phyloP scores from a whole-genome alignment of 139 green algal genomes.

The Chlorella sorokiniana region DNA sequence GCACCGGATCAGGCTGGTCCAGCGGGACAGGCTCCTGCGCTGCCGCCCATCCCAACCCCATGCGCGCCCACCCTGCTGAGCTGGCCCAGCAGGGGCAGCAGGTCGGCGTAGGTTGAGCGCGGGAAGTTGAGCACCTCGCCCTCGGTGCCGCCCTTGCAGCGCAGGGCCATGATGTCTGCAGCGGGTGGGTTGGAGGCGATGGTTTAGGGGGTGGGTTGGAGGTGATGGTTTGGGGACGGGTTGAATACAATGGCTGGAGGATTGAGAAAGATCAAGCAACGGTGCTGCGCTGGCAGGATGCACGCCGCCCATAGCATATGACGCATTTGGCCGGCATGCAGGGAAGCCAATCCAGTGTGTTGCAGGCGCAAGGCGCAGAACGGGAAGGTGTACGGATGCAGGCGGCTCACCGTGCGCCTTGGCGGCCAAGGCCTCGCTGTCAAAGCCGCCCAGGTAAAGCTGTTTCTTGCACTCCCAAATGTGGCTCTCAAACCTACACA shows the following conservation, averaged over 20 bases:
- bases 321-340: no score
- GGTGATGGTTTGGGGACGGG: no score
- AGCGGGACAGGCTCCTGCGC: not conserved
- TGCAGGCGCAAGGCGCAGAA: no score
- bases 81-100: constrained; percentile 23
- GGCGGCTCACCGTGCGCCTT: constrained; percentile 40
- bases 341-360: no score
- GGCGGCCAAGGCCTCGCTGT: constrained; percentile 40
- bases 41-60: not conserved
- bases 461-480: constrained; percentile 54
- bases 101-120: constrained; percentile 3
- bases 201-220: no score
- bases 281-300: no score
- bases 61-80: not conserved
- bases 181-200: not conserved
- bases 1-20: not conserved
- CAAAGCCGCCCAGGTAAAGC: constrained; percentile 44
- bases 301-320: no score
- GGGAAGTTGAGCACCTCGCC: constrained; percentile 43
- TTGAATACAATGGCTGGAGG: not conserved
- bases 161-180: constrained; percentile 51
- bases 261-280: no score
- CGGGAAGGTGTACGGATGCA: not conserved
- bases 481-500: constrained; percentile 41
- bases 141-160: constrained; percentile 29